Percentiles rank a stretch among this genome's conserved stretches.
Conservation (phyloP, 2,329 filamentous ascomycete genomes). For the Fusarium sp. region DNA sequence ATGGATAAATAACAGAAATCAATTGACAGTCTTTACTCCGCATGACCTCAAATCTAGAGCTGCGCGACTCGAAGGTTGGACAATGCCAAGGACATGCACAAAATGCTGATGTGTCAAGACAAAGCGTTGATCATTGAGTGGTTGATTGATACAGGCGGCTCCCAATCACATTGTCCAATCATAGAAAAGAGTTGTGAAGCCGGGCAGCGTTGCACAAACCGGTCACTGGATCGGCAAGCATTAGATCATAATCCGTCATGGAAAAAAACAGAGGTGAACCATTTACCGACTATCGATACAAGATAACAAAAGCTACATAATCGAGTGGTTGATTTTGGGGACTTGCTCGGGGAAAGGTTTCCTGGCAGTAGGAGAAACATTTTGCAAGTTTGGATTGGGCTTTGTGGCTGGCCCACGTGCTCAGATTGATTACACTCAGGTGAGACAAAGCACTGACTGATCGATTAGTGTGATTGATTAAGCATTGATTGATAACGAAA, state of each 20-base stretch:
- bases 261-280: slow-evolving; percentile 19
- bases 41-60: slow-evolving; percentile 5
- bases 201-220: slow-evolving; percentile 21
- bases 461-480: slow-evolving; percentile 33
- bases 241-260: slow-evolving; percentile 38
- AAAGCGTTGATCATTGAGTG: slow-evolving; percentile 22
- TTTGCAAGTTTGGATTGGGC: background rate
- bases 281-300: slow-evolving; percentile 11
- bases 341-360: background rate
- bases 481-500: slow-evolving; percentile 38
- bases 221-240: slow-evolving; percentile 39
- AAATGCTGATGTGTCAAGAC: slow-evolving; percentile 20
- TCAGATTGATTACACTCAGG: slow-evolving; percentile 15
- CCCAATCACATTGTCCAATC: slow-evolving; percentile 15
- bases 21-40: background rate
- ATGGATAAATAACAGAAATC: background rate
- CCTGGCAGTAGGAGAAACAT: background rate
- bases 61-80: background rate
- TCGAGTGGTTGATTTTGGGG: background rate
- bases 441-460: slow-evolving; percentile 32
- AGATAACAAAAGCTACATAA: slow-evolving; percentile 24
- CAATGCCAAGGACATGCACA: slow-evolving; percentile 13
- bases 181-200: background rate
- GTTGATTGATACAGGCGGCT: slow-evolving; percentile 38
- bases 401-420: slow-evolving; percentile 11